Percentiles rank a stretch among this genome's conserved stretches.
These are phyloP conservation scores for Phalaenopsis aphrodite DNA, from an alignment of 106 monocot species.

Conservation along the genomic window DNA sequence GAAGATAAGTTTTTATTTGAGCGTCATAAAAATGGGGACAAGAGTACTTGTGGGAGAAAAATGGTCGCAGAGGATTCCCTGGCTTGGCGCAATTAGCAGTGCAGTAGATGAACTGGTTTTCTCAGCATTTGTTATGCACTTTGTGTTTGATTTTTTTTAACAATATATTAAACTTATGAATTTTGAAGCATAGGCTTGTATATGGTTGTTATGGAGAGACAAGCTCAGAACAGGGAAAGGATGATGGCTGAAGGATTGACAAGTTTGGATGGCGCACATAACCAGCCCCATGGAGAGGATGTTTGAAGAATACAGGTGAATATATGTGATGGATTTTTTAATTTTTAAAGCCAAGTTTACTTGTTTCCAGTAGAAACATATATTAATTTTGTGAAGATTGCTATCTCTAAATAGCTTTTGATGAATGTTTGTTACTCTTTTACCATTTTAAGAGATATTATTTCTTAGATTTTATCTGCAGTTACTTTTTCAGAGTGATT, in stretches of 20 bases:
- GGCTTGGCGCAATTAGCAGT: constrained; percentile 57
- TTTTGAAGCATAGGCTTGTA: constrained; percentile 33
- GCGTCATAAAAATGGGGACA: constrained; percentile 10
- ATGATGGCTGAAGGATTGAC: constrained; percentile 32
- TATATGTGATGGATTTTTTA: neutral
- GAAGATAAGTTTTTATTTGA: neutral
- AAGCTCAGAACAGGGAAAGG: constrained; percentile 53
- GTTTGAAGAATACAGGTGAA: constrained; percentile 14
- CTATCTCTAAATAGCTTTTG: neutral
- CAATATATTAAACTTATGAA: neutral
- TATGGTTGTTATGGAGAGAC: constrained; percentile 57
- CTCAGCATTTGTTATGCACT: neutral
- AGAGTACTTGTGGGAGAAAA: constrained; percentile 55
- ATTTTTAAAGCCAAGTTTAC: neutral
- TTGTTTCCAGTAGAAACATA: neutral
- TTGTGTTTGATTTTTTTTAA: neutral
- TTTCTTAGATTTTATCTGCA: neutral
- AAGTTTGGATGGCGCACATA: constrained; percentile 16
- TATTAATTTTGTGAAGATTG: neutral
- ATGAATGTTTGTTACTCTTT: neutral
- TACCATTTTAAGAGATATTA: neutral
- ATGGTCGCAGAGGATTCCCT: constrained; percentile 66
- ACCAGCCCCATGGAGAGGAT: constrained; percentile 19
- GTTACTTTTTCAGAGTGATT: neutral
- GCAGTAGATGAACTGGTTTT: constrained; percentile 26